Percentiles rank a stretch among this genome's conserved stretches.
Evolutionary conservation across 176 grass and related monocot species (phyloP).

Genomic region (Aegilops tauschii): DNA sequence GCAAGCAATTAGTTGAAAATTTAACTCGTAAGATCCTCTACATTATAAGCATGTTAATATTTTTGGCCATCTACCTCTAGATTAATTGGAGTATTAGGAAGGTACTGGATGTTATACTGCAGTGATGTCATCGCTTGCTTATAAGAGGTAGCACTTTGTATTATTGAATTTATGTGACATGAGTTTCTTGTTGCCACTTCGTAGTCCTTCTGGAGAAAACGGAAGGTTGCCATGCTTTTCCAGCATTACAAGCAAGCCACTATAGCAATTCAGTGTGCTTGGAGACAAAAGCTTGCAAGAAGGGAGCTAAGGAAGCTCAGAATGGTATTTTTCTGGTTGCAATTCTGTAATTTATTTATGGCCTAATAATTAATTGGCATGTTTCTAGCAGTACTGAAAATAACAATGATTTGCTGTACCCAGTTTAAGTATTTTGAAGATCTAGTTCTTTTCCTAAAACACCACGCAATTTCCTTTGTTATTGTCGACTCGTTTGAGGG

Average conservation of each 20-base stretch:
- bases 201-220: constrained; percentile 80
- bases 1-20: not conserved
- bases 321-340: constrained; percentile 51
- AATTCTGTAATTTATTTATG: not conserved
- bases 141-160: not conserved
- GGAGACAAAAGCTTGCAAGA: constrained; percentile 85
- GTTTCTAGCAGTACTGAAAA: not conserved
- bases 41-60: not conserved
- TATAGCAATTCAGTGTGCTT: constrained; percentile 78
- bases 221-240: constrained; percentile 51
- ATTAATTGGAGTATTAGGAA: not conserved
- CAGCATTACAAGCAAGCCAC: constrained; percentile 48
- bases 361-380: not conserved
- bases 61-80: not conserved
- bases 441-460: constrained; percentile 6
- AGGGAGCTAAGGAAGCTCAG: constrained; percentile 75
- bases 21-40: constrained; percentile 10
- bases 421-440: not conserved
- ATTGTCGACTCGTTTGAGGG: not conserved
- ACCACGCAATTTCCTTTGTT: not conserved
- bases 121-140: constrained; percentile 1
- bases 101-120: not conserved
- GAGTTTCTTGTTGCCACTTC: not conserved
- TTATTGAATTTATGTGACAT: constrained; percentile 8
- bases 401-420: not conserved